phyloP scores from a whole-genome alignment of 1,284 basidiomycete genomes.

The Chondrostereum purpureum region DNA sequence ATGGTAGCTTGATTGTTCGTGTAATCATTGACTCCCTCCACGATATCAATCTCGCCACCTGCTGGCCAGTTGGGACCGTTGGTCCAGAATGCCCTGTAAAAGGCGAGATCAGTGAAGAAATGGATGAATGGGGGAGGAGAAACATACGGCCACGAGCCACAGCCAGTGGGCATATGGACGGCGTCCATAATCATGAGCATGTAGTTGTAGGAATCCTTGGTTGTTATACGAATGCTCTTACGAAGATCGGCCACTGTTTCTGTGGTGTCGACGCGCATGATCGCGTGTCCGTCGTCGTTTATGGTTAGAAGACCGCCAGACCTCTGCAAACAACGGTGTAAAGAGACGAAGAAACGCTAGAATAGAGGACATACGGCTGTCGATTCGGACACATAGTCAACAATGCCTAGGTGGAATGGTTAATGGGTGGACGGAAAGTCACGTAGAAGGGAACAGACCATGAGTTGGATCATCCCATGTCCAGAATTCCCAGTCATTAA shows the following conservation, averaged over 20 bases:
- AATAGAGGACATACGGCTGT: slow-evolving; percentile 41
- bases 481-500: slow-evolving; percentile 77
- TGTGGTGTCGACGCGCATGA: slow-evolving; percentile 84
- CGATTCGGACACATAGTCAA: slow-evolving; percentile 48
- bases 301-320: slow-evolving; percentile 47
- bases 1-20: slow-evolving; percentile 25
- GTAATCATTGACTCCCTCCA: slow-evolving; percentile 32
- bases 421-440: not conserved
- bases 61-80: slow-evolving; percentile 65
- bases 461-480: slow-evolving; percentile 70
- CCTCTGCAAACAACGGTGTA: slow-evolving; percentile 26
- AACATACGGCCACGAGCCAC: slow-evolving; percentile 78
- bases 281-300: slow-evolving; percentile 63
- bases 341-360: too few relatives aligned
- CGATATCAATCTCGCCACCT: slow-evolving; percentile 34
- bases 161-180: slow-evolving; percentile 87
- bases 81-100: slow-evolving; percentile 40
- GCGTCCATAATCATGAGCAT: slow-evolving; percentile 78
- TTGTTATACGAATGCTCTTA: slow-evolving; percentile 72
- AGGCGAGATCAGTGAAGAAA: slow-evolving; percentile 5
- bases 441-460: slow-evolving; percentile 48
- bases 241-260: slow-evolving; percentile 57
- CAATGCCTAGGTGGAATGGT: slow-evolving; percentile 27
- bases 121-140: slow-evolving; percentile 1
- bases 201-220: slow-evolving; percentile 53